A percentile compares a stretch with the other conserved stretches of the same genome.
Evolutionary conservation across 1,284 basidiomycete species (phyloP).

Genomic region (Cystobasidium slooffiae): DNA sequence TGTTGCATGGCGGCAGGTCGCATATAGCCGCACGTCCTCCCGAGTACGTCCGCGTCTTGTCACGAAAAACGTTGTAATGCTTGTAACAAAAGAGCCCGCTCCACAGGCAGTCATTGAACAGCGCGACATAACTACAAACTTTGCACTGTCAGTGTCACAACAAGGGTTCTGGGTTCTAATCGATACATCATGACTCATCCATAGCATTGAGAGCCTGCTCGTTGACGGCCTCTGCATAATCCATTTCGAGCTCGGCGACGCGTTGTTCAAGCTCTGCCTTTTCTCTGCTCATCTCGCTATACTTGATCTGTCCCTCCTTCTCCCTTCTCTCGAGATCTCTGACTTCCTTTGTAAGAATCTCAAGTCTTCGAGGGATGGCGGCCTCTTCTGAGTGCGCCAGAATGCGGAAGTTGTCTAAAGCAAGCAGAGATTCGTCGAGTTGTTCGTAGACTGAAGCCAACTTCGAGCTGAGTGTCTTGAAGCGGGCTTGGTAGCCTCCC

Average conservation of each 20-base stretch:
- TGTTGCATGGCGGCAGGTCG: no score
- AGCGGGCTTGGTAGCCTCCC: conserved; percentile 86
- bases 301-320: conserved; percentile 73
- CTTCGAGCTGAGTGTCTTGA: conserved; percentile 69
- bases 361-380: conserved; percentile 74
- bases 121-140: neutral
- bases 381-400: conserved; percentile 73
- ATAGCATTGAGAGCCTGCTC: conserved; percentile 55
- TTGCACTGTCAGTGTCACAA: neutral
- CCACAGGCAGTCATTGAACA: neutral
- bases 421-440: conserved; percentile 68
- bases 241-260: conserved; percentile 53
- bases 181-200: conserved; percentile 34
- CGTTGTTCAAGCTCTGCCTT: conserved; percentile 65
- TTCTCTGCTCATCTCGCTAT: conserved; percentile 78
- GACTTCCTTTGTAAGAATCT: conserved; percentile 80
- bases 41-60: no score
- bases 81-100: no score
- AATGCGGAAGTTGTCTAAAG: conserved; percentile 75
- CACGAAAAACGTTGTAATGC: no score
- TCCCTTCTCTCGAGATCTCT: conserved; percentile 76
- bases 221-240: conserved; percentile 78
- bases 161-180: neutral
- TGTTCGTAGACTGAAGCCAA: conserved; percentile 72
- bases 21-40: no score